Percentiles rank a stretch among this genome's conserved stretches.
phyloP scores from a whole-genome alignment of 805 yeast genomes.

The Lipomyces chichibuensis region DNA sequence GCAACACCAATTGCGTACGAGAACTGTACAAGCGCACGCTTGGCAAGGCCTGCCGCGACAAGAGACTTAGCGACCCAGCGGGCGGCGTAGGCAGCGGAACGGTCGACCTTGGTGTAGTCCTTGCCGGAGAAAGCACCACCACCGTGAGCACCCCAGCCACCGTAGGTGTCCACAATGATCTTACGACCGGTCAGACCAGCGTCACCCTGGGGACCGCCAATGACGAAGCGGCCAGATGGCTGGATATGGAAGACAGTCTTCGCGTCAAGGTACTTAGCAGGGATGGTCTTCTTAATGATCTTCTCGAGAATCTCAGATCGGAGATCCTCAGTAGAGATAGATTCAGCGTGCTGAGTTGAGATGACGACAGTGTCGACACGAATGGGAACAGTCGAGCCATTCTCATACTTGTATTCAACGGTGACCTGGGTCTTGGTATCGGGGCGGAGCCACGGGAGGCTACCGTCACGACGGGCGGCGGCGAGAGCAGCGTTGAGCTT shows the following conservation, averaged over 20 bases:
- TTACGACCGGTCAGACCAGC: slow-evolving; percentile 99
- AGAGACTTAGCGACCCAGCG: slow-evolving; percentile 99
- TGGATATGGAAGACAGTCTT: slow-evolving; percentile 91
- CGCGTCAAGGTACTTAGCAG: slow-evolving; percentile 86
- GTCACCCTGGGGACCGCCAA: slow-evolving; percentile 99
- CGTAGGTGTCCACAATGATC: slow-evolving; percentile 99
- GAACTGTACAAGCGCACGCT: slow-evolving; percentile 97
- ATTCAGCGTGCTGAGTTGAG: slow-evolving; percentile 97
- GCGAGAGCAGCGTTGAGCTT: slow-evolving; percentile 96
- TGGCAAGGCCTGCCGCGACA: slow-evolving; percentile 90
- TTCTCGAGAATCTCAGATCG: slow-evolving; percentile 77
- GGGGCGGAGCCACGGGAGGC: slow-evolving; percentile 96
- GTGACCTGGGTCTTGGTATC: slow-evolving; percentile 99
- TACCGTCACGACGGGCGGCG: slow-evolving; percentile 94
- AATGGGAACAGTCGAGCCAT: slow-evolving; percentile 92
- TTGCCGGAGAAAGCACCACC: slow-evolving; percentile 99
- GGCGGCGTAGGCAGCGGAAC: slow-evolving; percentile 99
- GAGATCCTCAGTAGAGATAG: slow-evolving; percentile 89
- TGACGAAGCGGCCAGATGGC: slow-evolving; percentile 99
- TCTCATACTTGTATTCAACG: slow-evolving; percentile 89
- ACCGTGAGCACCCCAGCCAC: slow-evolving; percentile 99
- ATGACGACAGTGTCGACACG: slow-evolving; percentile 98
- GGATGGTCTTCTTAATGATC: slow-evolving; percentile 89
- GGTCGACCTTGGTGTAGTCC: slow-evolving; percentile 99
- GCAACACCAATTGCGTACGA: slow-evolving; percentile 99